Percentiles rank a stretch among this genome's conserved stretches.
phyloP scores from a whole-genome alignment of 495 filamentous ascomycete species.

The Cercophora newfieldiana region DNA sequence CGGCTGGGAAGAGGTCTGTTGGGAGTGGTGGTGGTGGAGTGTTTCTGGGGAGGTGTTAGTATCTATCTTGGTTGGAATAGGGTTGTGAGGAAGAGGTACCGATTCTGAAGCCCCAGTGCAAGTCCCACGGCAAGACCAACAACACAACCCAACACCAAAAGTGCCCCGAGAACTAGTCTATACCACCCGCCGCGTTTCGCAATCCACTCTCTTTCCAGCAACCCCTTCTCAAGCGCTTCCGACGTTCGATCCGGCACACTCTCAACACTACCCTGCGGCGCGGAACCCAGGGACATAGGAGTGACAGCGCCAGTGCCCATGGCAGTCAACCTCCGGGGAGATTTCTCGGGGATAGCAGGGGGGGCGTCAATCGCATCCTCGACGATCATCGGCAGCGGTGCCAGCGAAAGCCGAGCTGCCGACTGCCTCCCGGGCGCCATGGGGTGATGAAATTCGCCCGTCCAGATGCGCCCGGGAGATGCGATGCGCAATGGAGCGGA shows the following conservation, averaged over 20 bases:
- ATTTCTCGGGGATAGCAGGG: slow-evolving; percentile 13
- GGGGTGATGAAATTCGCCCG: background rate
- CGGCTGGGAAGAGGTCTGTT: slow-evolving; percentile 49
- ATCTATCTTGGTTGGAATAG: too few relatives aligned
- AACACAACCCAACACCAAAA: slow-evolving; percentile 35
- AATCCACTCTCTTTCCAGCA: slow-evolving; percentile 14
- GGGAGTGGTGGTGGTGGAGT: slow-evolving; percentile 1
- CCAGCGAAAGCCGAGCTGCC: slow-evolving; percentile 13
- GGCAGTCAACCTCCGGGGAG: slow-evolving; percentile 13
- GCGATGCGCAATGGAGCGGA: background rate
- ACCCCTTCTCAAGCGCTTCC: background rate
- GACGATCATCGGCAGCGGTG: slow-evolving; percentile 25
- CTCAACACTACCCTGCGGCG: background rate
- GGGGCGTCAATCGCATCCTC: slow-evolving; percentile 18
- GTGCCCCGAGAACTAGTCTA: slow-evolving; percentile 29
- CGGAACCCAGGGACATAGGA: background rate
- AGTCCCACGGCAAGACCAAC: slow-evolving; percentile 48
- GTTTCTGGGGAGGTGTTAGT: background rate
- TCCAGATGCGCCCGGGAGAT: slow-evolving; percentile 11
- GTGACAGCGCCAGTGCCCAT: background rate
- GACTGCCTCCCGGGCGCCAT: slow-evolving; percentile 29
- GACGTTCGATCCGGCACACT: slow-evolving; percentile 1
- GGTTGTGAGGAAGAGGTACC: slow-evolving; percentile 14
- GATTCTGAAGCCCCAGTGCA: slow-evolving; percentile 44
- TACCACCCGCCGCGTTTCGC: slow-evolving; percentile 44